Percentiles rank a stretch among this genome's conserved stretches.
phyloP scores from a whole-genome alignment of 2,329 filamentous ascomycete genomes.

The Clarireedia homoeocarpa region DNA sequence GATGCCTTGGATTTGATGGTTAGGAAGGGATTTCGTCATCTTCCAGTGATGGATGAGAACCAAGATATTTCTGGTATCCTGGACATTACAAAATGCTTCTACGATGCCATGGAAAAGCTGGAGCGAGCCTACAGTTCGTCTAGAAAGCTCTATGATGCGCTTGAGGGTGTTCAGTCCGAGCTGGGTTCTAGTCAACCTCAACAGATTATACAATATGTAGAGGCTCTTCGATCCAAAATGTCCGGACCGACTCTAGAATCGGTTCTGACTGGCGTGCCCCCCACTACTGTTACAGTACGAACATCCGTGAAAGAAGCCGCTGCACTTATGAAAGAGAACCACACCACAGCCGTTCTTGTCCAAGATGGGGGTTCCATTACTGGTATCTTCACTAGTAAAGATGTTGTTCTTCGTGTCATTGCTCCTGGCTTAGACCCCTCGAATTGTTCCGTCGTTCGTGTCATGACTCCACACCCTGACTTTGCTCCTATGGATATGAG shows the following conservation, averaged over 20 bases:
- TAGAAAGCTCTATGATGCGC: conserved; percentile 92
- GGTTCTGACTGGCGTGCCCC: conserved; percentile 84
- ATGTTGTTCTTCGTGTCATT: conserved; percentile 95
- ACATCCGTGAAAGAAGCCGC: conserved; percentile 96
- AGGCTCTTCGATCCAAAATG: conserved; percentile 93
- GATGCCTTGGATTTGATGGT: conserved; percentile 98
- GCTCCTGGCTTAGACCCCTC: conserved; percentile 88
- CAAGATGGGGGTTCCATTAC: conserved; percentile 97
- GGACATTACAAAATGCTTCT: conserved; percentile 99
- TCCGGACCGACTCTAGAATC: conserved; percentile 94
- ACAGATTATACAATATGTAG: conserved; percentile 98
- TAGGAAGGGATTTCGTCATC: conserved; percentile 90
- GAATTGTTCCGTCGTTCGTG: conserved; percentile 94
- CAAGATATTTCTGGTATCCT: conserved; percentile 97
- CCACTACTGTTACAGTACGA: conserved; percentile 88
- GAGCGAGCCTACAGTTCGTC: conserved; percentile 97
- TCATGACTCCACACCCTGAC: conserved; percentile 98
- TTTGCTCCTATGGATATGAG: conserved; percentile 99
- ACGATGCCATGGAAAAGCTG: conserved; percentile 99
- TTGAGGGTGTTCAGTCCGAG: conserved; percentile 97
- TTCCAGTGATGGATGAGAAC: conserved; percentile 99
- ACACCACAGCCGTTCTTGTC: conserved; percentile 91
- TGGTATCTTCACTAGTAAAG: conserved; percentile 98
- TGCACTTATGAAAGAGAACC: conserved; percentile 95
- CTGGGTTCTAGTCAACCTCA: conserved; percentile 92